Evolutionary conservation across 2,329 filamentous ascomycete genomes (phyloP).

Genomic region (Xylariaceae sp.): DNA sequence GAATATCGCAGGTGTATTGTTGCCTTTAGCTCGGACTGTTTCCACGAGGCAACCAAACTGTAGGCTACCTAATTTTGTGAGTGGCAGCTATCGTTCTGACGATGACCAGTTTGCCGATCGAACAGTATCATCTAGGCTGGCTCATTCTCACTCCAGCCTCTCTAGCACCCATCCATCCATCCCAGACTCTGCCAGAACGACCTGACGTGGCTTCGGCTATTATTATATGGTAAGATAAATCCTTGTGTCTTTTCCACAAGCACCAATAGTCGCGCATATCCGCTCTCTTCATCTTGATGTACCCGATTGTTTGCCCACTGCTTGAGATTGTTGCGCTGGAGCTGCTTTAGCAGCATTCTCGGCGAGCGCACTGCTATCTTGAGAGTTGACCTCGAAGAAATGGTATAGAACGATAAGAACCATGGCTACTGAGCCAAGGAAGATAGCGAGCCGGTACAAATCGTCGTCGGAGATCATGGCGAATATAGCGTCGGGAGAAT

Average conservation of each 20-base stretch:
- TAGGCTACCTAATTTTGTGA: not conserved
- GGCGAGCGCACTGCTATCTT: constrained; percentile 32
- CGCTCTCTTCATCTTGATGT: constrained; percentile 21
- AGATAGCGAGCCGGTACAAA: constrained; percentile 89
- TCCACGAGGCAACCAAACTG: not conserved
- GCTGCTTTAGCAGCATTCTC: constrained; percentile 36
- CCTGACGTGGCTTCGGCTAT: too few species aligned
- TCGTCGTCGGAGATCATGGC: constrained; percentile 94
- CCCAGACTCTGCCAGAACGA: not conserved
- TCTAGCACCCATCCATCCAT: not conserved
- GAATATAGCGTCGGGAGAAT: constrained; percentile 30
- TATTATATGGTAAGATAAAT: not conserved
- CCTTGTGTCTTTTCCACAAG: not conserved
- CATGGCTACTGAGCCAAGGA: constrained; percentile 88
- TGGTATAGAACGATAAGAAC: constrained; percentile 93
- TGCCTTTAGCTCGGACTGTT: not conserved
- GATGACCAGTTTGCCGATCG: not conserved
- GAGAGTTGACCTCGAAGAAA: constrained; percentile 93
- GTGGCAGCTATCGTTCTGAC: not conserved
- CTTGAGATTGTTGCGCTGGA: constrained; percentile 28
- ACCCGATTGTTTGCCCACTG: constrained; percentile 29
- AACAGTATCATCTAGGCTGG: not conserved
- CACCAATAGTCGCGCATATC: not conserved
- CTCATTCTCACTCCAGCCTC: not conserved
- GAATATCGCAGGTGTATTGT: not conserved